Evolutionary conservation across 2,329 filamentous ascomycete genomes (phyloP).

Genomic region (Aspergillus sp.): DNA sequence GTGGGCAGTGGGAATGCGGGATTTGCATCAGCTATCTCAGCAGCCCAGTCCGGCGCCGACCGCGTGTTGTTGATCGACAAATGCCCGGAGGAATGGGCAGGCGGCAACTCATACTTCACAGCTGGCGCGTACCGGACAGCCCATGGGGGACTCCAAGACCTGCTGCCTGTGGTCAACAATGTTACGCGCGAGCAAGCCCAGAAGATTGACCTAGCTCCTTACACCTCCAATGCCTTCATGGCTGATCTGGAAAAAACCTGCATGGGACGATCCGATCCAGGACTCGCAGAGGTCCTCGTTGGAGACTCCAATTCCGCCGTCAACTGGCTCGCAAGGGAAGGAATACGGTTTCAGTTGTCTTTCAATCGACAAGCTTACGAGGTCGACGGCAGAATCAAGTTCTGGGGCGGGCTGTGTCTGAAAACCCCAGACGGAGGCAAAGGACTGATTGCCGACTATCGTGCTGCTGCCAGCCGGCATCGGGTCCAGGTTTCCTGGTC

Average conservation of each 20-base stretch:
- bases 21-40: neutral
- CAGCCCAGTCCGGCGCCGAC: neutral
- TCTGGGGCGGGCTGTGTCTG: no score
- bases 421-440: no score
- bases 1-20: slow-evolving; percentile 2
- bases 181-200: neutral
- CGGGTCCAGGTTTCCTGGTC: no score
- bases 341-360: no score
- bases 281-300: no score
- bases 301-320: no score
- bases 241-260: neutral
- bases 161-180: neutral
- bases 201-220: neutral
- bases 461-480: no score
- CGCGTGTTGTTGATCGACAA: neutral
- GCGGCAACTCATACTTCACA: neutral
- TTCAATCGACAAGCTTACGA: no score
- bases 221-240: neutral
- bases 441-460: no score
- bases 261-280: no score
- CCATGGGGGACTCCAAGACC: neutral
- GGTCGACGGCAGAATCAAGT: no score
- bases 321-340: no score
- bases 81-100: neutral
- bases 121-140: neutral